A percentile compares a stretch with the other conserved stretches of the same genome.
These are phyloP conservation scores for Chara braunii DNA, from an alignment of 139 green algal species.

Conservation along the genomic window DNA sequence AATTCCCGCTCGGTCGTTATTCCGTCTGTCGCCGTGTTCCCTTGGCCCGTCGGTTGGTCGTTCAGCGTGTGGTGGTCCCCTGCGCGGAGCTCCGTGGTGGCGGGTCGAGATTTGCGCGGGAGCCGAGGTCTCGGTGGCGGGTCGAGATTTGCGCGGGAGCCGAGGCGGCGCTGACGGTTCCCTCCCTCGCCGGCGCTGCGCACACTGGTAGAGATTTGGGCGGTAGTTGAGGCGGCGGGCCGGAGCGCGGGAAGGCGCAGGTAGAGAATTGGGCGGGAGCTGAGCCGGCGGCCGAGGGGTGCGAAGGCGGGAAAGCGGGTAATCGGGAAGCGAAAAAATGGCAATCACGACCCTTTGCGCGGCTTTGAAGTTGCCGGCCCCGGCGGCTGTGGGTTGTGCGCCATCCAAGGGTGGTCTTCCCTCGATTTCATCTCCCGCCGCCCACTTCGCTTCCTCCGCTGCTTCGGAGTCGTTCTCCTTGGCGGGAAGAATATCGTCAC, in stretches of 20 bases:
- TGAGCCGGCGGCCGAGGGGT: constrained; percentile 1
- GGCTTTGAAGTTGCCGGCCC: background rate
- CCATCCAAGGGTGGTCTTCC: background rate
- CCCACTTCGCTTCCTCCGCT: background rate
- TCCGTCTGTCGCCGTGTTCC: too few relatives aligned
- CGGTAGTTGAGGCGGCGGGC: background rate
- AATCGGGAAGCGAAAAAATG: background rate
- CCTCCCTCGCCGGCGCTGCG: background rate
- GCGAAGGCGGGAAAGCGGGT: background rate
- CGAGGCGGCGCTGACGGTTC: background rate
- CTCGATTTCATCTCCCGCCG: background rate
- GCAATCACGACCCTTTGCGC: background rate
- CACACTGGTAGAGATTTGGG: background rate
- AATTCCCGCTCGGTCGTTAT: too few relatives aligned
- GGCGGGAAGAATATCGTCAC: too few relatives aligned
- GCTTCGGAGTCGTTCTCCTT: too few relatives aligned
- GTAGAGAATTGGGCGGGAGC: background rate
- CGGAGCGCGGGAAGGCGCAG: background rate
- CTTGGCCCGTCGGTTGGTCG: too few relatives aligned
- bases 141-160: background rate
- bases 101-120: too few relatives aligned
- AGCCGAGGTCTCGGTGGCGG: background rate
- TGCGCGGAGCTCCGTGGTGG: too few relatives aligned
- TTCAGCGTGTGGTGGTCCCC: too few relatives aligned
- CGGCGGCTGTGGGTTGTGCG: background rate